Conservation (phyloP, 441 rosid species). For the Populus hybrid region DNA sequence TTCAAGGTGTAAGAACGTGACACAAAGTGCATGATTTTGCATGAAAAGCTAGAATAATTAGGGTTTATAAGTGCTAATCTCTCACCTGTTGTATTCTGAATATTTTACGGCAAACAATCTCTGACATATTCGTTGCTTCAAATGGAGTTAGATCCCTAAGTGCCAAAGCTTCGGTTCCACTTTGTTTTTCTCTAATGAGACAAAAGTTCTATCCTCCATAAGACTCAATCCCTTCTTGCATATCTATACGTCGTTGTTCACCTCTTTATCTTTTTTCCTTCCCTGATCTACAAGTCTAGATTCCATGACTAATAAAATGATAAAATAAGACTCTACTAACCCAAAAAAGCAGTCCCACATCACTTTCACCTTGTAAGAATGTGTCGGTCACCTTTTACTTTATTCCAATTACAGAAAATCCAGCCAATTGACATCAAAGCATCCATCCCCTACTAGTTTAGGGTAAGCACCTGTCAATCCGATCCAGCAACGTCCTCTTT, state of each 20-base stretch:
- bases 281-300: slow-evolving; percentile 19
- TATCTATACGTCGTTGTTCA: not conserved
- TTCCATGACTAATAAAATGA: slow-evolving; percentile 17
- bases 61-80: not conserved
- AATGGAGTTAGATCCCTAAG: slow-evolving; percentile 28
- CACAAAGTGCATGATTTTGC: not conserved
- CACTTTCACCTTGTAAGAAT: slow-evolving; percentile 27
- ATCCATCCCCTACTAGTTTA: not conserved
- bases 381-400: slow-evolving; percentile 44
- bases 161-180: slow-evolving; percentile 35
- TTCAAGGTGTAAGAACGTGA: not conserved
- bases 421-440: slow-evolving; percentile 6
- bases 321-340: not conserved
- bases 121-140: slow-evolving; percentile 70
- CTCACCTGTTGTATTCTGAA: not conserved
- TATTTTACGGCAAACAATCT: not conserved
- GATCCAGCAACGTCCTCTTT: not conserved
- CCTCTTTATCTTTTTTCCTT: slow-evolving; percentile 18
- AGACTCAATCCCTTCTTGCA: not conserved
- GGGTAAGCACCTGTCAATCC: not conserved
- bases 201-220: slow-evolving; percentile 31
- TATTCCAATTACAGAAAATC: slow-evolving; percentile 30
- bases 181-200: slow-evolving; percentile 35
- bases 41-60: not conserved
- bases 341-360: slow-evolving; percentile 20